These are phyloP conservation scores for Russula sp. DNA, from an alignment of 768 basidiomycete genomes.

Conservation along the genomic window DNA sequence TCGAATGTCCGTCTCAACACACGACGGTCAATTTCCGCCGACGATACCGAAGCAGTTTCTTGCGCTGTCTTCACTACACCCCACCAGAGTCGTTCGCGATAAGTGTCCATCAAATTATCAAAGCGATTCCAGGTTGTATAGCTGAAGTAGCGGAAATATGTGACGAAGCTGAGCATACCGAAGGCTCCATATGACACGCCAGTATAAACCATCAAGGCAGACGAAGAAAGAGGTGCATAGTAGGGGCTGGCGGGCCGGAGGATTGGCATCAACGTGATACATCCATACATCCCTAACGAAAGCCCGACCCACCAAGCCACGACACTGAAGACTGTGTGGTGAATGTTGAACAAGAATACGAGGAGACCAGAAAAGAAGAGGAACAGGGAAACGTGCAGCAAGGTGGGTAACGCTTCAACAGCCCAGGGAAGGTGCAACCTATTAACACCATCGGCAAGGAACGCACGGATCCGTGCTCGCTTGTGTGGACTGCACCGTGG, in stretches of 20 bases:
- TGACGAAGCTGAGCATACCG: not conserved
- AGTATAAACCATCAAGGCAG: not conserved
- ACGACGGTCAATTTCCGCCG: too few species aligned
- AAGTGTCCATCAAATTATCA: not conserved
- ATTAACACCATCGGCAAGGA: conserved; percentile 33
- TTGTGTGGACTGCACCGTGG: conserved; percentile 27
- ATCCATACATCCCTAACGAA: conserved; percentile 19
- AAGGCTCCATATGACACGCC: not conserved
- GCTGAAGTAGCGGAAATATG: too few species aligned
- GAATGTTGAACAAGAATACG: conserved; percentile 36
- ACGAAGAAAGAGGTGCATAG: conserved; percentile 1
- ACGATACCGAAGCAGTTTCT: not conserved
- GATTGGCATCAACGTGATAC: conserved; percentile 16
- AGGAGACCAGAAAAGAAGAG: conserved; percentile 47
- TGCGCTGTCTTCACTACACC: not conserved
- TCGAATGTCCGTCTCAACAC: too few species aligned
- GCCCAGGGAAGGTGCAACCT: conserved; percentile 37
- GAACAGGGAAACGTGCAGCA: conserved; percentile 47
- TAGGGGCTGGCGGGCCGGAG: conserved; percentile 13
- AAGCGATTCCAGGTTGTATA: not conserved
- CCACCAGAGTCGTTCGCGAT: not conserved
- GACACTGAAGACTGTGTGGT: conserved; percentile 17
- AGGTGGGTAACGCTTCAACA: conserved; percentile 40
- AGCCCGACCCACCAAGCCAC: conserved; percentile 7
- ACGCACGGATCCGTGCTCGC: conserved; percentile 42